Percentiles rank a stretch among this genome's conserved stretches.
Evolutionary conservation across 2,329 filamentous ascomycete species (phyloP).

Genomic region (Akanthomyces uredinophilus): DNA sequence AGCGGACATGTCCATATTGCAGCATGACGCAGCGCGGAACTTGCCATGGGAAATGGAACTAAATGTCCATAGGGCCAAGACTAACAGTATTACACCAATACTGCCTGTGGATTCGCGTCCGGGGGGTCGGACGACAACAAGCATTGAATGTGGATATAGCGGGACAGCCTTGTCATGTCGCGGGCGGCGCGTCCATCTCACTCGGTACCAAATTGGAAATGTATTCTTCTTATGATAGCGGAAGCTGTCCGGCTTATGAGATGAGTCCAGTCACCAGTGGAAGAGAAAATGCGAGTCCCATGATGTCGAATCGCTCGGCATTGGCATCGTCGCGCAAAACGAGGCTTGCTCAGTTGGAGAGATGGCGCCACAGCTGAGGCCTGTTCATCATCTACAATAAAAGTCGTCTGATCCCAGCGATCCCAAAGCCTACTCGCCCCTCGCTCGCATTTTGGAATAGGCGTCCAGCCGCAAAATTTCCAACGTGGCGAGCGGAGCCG

Average conservation of each 20-base stretch:
- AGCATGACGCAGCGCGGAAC: neutral
- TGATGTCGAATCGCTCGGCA: neutral
- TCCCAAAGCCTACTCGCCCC: neutral
- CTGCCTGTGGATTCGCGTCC: neutral
- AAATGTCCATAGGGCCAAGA: neutral
- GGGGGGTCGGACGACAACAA: neutral
- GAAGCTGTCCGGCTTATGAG: conserved; percentile 1
- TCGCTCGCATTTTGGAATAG: neutral
- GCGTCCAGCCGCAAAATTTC: neutral
- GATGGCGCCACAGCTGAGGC: neutral
- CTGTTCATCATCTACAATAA: neutral
- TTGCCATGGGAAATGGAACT: neutral
- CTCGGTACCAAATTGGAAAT: neutral
- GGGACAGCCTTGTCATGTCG: neutral
- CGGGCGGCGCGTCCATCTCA: neutral
- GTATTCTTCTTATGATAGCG: neutral
- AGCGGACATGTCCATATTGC: neutral
- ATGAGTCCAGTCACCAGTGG: neutral
- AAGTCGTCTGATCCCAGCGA: neutral
- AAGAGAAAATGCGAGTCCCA: neutral
- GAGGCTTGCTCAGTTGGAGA: neutral
- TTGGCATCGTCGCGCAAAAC: neutral
- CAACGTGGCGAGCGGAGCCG: conserved; percentile 10
- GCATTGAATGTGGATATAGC: neutral
- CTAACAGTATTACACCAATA: neutral